Evolutionary conservation across 2,329 filamentous ascomycete genomes (phyloP).

Genomic region (Exophiala phaeomuriformis): DNA sequence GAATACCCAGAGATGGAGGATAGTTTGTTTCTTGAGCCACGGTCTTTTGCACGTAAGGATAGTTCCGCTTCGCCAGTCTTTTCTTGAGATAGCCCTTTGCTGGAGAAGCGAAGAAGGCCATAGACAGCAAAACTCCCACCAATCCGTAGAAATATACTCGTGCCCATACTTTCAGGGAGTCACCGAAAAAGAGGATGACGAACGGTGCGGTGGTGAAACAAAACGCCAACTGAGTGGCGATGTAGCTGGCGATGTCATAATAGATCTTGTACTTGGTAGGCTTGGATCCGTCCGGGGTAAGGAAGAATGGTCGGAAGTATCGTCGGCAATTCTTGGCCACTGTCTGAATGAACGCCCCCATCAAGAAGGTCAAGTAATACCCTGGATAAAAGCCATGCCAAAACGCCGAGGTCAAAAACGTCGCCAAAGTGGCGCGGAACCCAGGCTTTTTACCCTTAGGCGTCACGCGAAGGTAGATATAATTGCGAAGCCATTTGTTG

Average conservation of each 20-base stretch:
- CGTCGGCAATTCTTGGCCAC: conserved; percentile 90
- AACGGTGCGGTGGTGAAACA: conserved; percentile 80
- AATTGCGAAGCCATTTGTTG: conserved; percentile 92
- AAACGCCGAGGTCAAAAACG: conserved; percentile 86
- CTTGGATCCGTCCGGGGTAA: conserved; percentile 65
- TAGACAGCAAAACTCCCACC: conserved; percentile 56
- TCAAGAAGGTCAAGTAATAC: conserved; percentile 84
- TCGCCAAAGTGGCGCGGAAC: conserved; percentile 87
- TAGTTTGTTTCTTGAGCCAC: conserved; percentile 53
- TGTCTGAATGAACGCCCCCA: conserved; percentile 87
- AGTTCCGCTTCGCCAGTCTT: conserved; percentile 52
- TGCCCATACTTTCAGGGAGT: conserved; percentile 68
- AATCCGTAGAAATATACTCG: conserved; percentile 85
- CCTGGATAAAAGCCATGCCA: conserved; percentile 99
- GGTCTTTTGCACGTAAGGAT: conserved; percentile 37
- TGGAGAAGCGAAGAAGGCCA: conserved; percentile 73
- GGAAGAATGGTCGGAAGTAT: conserved; percentile 83
- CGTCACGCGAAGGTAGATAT: conserved; percentile 89
- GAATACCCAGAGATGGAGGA: conserved; percentile 67
- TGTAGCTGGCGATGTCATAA: conserved; percentile 72
- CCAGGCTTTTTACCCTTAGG: conserved; percentile 93
- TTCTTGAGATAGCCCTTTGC: conserved; percentile 57
- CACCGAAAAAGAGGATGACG: conserved; percentile 65
- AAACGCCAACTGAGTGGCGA: conserved; percentile 74
- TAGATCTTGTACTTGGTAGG: conserved; percentile 68